Conservation (phyloP, 2,329 filamentous ascomycete species). For the Graphilbum ipis-grandicollis region DNA sequence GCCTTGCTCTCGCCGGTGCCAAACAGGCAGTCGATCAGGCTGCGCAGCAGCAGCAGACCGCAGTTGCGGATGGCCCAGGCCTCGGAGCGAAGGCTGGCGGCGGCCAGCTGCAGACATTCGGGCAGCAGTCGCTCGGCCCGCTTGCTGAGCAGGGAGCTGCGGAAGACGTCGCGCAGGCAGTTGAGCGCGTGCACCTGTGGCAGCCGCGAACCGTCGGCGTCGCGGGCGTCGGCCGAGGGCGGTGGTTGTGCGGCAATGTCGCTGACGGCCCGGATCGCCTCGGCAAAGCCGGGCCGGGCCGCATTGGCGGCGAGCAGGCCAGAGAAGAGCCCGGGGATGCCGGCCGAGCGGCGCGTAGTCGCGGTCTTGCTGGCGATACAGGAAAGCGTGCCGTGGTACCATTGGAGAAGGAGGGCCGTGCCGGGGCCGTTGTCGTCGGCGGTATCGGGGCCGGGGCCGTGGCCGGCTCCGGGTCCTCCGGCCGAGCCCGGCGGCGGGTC, state of each 20-base stretch:
- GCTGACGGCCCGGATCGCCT: conserved; percentile 46
- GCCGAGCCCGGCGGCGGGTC: too few relatives aligned
- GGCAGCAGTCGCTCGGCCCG: conserved; percentile 60
- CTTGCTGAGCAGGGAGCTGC: conserved; percentile 57
- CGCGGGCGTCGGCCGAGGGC: conserved; percentile 27
- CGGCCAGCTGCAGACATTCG: conserved; percentile 60
- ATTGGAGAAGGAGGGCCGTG: conserved; percentile 38
- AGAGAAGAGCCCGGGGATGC: conserved; percentile 72
- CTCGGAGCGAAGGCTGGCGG: conserved; percentile 58
- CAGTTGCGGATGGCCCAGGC: conserved; percentile 94
- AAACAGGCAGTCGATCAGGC: conserved; percentile 63
- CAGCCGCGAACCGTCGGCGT: conserved; percentile 48
- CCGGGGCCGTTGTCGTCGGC: conserved; percentile 12
- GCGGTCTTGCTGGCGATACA: conserved; percentile 62
- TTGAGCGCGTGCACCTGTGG: conserved; percentile 93
- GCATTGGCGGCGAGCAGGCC: conserved; percentile 58
- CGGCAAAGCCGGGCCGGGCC: conserved; percentile 40
- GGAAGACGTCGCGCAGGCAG: conserved; percentile 82
- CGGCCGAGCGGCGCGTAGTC: conserved; percentile 79
- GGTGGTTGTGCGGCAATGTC: conserved; percentile 30
- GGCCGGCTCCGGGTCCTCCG: conserved; percentile 10
- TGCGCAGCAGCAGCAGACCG: conserved; percentile 73
- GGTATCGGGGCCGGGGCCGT: conserved; percentile 8
- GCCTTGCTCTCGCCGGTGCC: conserved; percentile 57
- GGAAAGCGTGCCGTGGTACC: conserved; percentile 58